phyloP scores from a whole-genome alignment of 306 rosid genomes.

The Carpinus fangiana region DNA sequence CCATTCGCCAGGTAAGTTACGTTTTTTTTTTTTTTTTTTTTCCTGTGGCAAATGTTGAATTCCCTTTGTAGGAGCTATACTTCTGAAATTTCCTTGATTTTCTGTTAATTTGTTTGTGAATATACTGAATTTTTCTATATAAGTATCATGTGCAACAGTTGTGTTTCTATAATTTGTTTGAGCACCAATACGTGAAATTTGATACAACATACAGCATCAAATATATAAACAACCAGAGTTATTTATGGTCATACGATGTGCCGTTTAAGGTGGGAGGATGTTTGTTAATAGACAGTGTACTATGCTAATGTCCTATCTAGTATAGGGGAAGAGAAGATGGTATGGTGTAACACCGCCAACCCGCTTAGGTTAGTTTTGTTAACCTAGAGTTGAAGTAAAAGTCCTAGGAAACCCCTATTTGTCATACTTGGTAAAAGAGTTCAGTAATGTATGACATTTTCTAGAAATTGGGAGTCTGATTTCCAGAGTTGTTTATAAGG shows the following conservation, averaged over 20 bases:
- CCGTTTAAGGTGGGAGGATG: not conserved
- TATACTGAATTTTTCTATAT: not conserved
- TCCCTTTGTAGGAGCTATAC: not conserved
- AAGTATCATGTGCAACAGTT: not conserved
- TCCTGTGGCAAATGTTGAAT: not conserved
- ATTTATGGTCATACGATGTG: not conserved
- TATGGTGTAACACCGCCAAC: too few species aligned
- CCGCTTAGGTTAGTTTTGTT: too few species aligned
- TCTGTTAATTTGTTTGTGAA: not conserved
- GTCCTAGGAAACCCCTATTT: not conserved
- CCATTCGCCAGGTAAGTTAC: slow-evolving; percentile 58
- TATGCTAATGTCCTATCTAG: not conserved
- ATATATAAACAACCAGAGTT: not conserved
- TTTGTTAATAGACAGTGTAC: not conserved
- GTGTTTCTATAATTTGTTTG: not conserved
- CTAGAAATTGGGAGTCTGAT: not conserved
- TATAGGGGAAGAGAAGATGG: not conserved
- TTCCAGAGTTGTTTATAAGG: not conserved
- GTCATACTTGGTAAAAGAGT: not conserved
- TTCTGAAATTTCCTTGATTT: not conserved
- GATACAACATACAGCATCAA: not conserved
- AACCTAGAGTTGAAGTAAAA: not conserved
- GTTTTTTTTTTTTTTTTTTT: not conserved
- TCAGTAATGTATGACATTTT: not conserved
- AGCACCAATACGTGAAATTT: not conserved